Conservation (phyloP, 2,329 filamentous ascomycete species). For the Xylaria sp. region DNA sequence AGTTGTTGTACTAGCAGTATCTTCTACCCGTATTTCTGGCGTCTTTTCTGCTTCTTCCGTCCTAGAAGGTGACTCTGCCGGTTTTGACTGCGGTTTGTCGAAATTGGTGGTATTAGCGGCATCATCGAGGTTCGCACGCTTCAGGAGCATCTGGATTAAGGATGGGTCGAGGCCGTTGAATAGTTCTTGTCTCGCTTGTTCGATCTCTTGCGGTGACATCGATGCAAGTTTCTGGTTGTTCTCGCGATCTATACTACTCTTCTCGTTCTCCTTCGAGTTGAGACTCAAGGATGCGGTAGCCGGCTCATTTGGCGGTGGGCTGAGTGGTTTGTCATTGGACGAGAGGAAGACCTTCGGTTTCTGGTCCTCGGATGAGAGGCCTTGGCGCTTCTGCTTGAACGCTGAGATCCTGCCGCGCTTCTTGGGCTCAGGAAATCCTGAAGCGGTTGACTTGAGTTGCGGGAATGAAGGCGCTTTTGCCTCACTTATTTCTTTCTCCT, state of each 20-base stretch:
- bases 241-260: constrained; percentile 71
- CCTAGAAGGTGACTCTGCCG: constrained; percentile 9
- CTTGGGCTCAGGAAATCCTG: constrained; percentile 86
- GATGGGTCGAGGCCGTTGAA: constrained; percentile 68
- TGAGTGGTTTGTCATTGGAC: constrained; percentile 21
- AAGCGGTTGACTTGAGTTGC: constrained; percentile 49
- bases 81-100: constrained; percentile 29
- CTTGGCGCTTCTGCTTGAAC: constrained; percentile 67
- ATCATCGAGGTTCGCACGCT: constrained; percentile 70
- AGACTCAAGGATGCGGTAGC: constrained; percentile 14
- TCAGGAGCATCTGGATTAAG: constrained; percentile 70
- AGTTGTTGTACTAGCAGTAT: constrained; percentile 16
- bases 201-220: constrained; percentile 81
- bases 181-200: constrained; percentile 73
- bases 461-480: constrained; percentile 61
- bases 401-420: constrained; percentile 67
- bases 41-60: constrained; percentile 4
- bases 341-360: constrained; percentile 21
- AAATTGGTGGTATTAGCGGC: constrained; percentile 40
- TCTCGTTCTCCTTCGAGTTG: constrained; percentile 51
- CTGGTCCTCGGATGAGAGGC: constrained; percentile 26
- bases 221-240: constrained; percentile 66
- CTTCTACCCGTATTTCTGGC: constrained; percentile 25
- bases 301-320: constrained; percentile 18
- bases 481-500: constrained; percentile 61